Evolutionary conservation across 148 eudicot genomes (phyloP).

Genomic region (Vaccinium corymbosum): DNA sequence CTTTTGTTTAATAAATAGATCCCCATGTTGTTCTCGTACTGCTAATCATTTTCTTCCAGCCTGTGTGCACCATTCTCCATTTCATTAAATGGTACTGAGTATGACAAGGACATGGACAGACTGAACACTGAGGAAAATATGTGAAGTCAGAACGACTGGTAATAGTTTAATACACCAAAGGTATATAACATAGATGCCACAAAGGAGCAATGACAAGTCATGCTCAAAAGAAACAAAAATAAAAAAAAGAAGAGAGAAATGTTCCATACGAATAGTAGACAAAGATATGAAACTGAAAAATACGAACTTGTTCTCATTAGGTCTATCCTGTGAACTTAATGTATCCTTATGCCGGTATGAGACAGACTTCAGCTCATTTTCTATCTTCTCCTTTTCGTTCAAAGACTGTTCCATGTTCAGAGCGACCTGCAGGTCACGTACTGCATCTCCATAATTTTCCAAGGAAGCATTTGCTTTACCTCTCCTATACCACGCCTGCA

Average conservation of each 20-base stretch:
- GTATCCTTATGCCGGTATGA: slow-evolving; percentile 20
- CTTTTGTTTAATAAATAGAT: neutral
- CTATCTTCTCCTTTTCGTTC: slow-evolving; percentile 69
- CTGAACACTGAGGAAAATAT: neutral
- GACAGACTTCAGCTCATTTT: slow-evolving; percentile 47
- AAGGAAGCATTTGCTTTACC: slow-evolving; percentile 72
- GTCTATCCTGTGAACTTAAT: slow-evolving; percentile 19
- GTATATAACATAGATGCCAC: neutral
- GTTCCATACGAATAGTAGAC: neutral
- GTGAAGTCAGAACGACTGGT: neutral
- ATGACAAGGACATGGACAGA: neutral
- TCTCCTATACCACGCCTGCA: slow-evolving; percentile 95
- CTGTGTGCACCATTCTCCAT: neutral
- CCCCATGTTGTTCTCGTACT: neutral
- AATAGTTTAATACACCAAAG: neutral
- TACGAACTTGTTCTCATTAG: slow-evolving; percentile 22
- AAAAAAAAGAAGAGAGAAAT: neutral
- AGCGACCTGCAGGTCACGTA: slow-evolving; percentile 52
- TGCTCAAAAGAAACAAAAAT: neutral
- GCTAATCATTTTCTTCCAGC: slow-evolving; percentile 1
- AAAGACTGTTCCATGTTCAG: slow-evolving; percentile 51
- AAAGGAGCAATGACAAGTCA: neutral
- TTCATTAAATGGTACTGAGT: neutral
- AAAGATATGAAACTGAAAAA: slow-evolving; percentile 29
- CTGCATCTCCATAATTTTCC: slow-evolving; percentile 57